phyloP scores from a whole-genome alignment of 805 yeast species.

The Metschnikowia santaceciliae region DNA sequence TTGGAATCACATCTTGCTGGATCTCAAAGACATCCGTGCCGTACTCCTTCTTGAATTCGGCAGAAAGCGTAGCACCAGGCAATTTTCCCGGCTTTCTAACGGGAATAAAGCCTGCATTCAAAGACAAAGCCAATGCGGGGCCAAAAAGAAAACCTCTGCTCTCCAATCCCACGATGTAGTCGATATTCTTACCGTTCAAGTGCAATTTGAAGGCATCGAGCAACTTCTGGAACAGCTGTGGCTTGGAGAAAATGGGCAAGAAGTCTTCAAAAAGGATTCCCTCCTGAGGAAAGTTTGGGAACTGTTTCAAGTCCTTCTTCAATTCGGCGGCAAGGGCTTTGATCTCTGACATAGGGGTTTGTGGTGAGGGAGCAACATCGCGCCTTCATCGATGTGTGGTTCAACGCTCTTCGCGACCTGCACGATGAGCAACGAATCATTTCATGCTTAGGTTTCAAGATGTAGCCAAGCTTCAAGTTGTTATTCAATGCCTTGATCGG shows the following conservation, averaged over 20 bases:
- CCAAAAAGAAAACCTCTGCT: slow-evolving; percentile 97
- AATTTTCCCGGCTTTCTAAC: slow-evolving; percentile 93
- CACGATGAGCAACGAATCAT: not conserved
- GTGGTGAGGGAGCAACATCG: not conserved
- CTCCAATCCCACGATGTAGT: slow-evolving; percentile 90
- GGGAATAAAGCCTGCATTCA: slow-evolving; percentile 90
- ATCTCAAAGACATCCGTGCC: slow-evolving; percentile 88
- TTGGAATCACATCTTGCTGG: slow-evolving; percentile 76
- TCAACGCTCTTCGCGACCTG: slow-evolving; percentile 1
- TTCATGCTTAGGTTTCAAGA: not conserved
- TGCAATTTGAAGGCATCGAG: slow-evolving; percentile 77
- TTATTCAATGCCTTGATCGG: too few species aligned
- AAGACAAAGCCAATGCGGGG: slow-evolving; percentile 86
- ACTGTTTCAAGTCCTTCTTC: slow-evolving; percentile 49
- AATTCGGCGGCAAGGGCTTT: slow-evolving; percentile 35
- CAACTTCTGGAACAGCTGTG: slow-evolving; percentile 74
- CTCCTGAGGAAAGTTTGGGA: slow-evolving; percentile 90
- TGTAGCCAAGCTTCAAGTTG: too few species aligned
- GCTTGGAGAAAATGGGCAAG: slow-evolving; percentile 85
- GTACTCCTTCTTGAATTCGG: slow-evolving; percentile 83
- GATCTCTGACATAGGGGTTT: slow-evolving; percentile 19
- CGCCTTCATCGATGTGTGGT: not conserved
- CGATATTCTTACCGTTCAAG: slow-evolving; percentile 63
- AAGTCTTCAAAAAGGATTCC: slow-evolving; percentile 96
- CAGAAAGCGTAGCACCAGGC: slow-evolving; percentile 77